Percentiles rank a stretch among this genome's conserved stretches.
Conservation (phyloP, 2,329 filamentous ascomycete species). For the Fusarium succisae region DNA sequence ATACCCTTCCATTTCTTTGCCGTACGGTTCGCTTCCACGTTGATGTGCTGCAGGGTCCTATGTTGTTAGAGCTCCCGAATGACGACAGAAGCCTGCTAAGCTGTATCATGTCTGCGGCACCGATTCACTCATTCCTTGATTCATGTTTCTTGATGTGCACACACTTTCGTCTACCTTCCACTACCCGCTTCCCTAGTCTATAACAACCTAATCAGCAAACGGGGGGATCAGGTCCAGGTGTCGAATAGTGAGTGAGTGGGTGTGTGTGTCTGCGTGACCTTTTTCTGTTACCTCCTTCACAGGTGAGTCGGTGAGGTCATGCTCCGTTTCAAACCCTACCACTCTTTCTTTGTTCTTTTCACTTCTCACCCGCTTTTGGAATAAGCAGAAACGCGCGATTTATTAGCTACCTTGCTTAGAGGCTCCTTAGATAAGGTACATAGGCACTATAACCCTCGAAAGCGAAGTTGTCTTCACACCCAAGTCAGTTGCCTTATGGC, state of each 20-base stretch:
- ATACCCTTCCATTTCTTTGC: neutral
- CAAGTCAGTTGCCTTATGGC: conserved; percentile 8
- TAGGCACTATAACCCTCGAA: neutral
- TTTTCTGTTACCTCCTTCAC: conserved; percentile 14
- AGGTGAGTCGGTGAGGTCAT: conserved; percentile 29
- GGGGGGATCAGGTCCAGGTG: conserved; percentile 2
- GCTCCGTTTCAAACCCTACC: conserved; percentile 3
- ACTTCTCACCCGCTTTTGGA: neutral
- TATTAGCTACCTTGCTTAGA: neutral
- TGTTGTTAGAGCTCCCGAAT: neutral
- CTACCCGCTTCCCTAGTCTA: neutral
- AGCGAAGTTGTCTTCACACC: neutral
- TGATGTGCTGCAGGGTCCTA: conserved; percentile 34
- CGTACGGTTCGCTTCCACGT: conserved; percentile 26
- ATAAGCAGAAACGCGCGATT: conserved; percentile 18
- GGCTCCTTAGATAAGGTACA: neutral
- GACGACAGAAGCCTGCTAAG: conserved; percentile 2
- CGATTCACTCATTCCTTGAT: conserved; percentile 4
- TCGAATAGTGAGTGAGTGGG: neutral
- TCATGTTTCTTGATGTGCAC: neutral
- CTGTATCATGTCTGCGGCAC: conserved; percentile 8
- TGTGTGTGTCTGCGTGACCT: conserved; percentile 8
- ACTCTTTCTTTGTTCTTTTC: conserved; percentile 10
- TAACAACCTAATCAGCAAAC: neutral
- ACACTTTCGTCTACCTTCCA: neutral